A percentile compares a stretch with the other conserved stretches of the same genome.
These are phyloP conservation scores for Boletus mariae DNA, from an alignment of 1,284 basidiomycete species.

Conservation along the genomic window DNA sequence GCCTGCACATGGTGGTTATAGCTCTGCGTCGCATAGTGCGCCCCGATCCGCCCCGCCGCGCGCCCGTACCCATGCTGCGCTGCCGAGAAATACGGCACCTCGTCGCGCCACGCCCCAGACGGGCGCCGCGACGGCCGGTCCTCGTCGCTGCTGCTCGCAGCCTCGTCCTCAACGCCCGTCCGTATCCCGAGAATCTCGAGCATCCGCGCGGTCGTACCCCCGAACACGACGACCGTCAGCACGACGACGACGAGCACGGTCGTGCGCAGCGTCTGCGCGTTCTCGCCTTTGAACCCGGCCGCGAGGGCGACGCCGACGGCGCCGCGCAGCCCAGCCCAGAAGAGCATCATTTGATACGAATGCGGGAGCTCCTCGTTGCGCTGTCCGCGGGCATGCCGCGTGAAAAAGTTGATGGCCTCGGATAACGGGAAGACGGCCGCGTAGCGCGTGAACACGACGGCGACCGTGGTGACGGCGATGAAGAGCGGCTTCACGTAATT, in stretches of 20 bases:
- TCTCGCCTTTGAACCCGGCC: conserved; percentile 90
- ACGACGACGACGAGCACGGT: conserved; percentile 97
- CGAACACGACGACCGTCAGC: conserved; percentile 92
- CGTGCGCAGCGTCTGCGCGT: conserved; percentile 86
- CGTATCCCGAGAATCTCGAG: conserved; percentile 95
- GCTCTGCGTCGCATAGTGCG: conserved; percentile 44
- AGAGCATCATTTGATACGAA: conserved; percentile 97
- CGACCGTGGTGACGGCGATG: conserved; percentile 85
- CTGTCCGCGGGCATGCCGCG: conserved; percentile 78
- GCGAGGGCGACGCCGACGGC: conserved; percentile 97
- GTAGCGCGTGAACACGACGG: conserved; percentile 93
- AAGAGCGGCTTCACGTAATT: conserved; percentile 95
- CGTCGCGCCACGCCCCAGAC: conserved; percentile 36
- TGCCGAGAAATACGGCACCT: conserved; percentile 37
- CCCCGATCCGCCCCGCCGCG: conserved; percentile 42
- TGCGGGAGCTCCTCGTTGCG: conserved; percentile 87
- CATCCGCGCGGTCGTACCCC: conserved; percentile 96
- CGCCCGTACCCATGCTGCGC: conserved; percentile 36
- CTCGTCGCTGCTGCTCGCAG: conserved; percentile 77
- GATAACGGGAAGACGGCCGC: conserved; percentile 97
- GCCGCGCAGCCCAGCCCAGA: conserved; percentile 96
- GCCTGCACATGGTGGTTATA: conserved; percentile 61
- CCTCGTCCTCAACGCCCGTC: conserved; percentile 94
- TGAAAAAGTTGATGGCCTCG: conserved; percentile 91
- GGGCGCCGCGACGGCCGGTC: conserved; percentile 37